Evolutionary conservation across 2,329 filamentous ascomycete species (phyloP).

Genomic region (Curvularia verruculosa): DNA sequence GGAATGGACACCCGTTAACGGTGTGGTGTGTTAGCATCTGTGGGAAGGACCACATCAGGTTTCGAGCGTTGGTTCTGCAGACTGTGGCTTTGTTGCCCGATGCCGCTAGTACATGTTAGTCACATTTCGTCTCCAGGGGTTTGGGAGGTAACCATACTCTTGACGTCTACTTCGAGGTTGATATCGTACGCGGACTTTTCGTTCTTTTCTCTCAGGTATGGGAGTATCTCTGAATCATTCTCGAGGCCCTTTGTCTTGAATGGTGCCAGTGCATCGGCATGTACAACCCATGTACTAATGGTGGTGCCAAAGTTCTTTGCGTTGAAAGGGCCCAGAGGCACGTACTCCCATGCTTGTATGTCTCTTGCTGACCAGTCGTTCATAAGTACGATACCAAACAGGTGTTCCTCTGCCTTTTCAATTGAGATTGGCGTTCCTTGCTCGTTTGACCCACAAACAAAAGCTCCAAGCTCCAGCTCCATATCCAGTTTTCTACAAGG

Average conservation of each 20-base stretch:
- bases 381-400: constrained; percentile 82
- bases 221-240: constrained; percentile 62
- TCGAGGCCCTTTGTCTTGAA: constrained; percentile 63
- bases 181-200: constrained; percentile 71
- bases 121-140: neutral
- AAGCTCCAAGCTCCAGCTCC: constrained; percentile 80
- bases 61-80: constrained; percentile 64
- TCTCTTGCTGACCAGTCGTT: constrained; percentile 89
- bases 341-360: constrained; percentile 83
- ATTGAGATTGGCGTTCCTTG: constrained; percentile 70
- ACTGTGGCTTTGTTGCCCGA: constrained; percentile 64
- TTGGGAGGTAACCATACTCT: constrained; percentile 38
- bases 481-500: constrained; percentile 74
- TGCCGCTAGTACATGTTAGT: constrained; percentile 41
- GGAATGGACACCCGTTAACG: constrained; percentile 75
- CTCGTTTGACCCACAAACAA: constrained; percentile 69
- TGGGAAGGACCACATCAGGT: constrained; percentile 81
- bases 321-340: constrained; percentile 82
- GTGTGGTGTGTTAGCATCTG: constrained; percentile 84
- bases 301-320: constrained; percentile 82
- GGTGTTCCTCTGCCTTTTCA: constrained; percentile 68
- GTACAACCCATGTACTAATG: constrained; percentile 79
- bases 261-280: constrained; percentile 75
- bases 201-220: constrained; percentile 68
- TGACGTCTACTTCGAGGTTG: constrained; percentile 69